These are phyloP conservation scores for Paramarasmius palmivorus DNA, from an alignment of 1,284 basidiomycete genomes.

Conservation along the genomic window DNA sequence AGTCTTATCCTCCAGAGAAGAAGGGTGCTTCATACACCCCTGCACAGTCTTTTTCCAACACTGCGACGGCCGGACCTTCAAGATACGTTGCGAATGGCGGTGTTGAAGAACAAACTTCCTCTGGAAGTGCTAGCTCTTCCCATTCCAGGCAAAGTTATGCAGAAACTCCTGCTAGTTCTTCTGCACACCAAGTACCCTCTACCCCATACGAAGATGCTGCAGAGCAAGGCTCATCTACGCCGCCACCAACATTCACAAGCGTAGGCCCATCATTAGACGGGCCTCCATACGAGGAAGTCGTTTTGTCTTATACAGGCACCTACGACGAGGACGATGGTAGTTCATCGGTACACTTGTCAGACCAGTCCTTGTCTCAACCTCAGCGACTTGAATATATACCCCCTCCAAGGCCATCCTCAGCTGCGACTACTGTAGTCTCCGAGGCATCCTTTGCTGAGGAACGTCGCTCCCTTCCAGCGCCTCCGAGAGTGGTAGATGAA, in stretches of 20 bases:
- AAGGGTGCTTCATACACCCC: background rate
- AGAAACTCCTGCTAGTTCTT: background rate
- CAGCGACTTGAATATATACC: no score
- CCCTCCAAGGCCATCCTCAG: background rate
- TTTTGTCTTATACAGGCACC: conserved; percentile 19
- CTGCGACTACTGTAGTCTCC: conserved; percentile 1
- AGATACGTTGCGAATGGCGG: background rate
- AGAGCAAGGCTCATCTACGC: conserved; percentile 28
- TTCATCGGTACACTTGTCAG: background rate
- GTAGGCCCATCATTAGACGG: conserved; percentile 40
- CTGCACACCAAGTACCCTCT: conserved; percentile 6
- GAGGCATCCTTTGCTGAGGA: background rate
- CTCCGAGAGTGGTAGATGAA: background rate
- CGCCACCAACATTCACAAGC: conserved; percentile 45
- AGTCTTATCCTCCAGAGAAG: conserved; percentile 1
- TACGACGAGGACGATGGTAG: background rate
- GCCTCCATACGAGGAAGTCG: conserved; percentile 36
- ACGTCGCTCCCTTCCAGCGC: background rate
- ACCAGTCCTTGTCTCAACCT: conserved; percentile 2
- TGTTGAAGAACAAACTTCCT: background rate
- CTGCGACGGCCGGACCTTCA: background rate
- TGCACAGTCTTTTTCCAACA: background rate
- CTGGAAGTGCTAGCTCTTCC: background rate
- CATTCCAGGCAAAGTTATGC: background rate
- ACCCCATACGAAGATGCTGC: conserved; percentile 19